Evolutionary conservation across 2,329 filamentous ascomycete species (phyloP), one percentile per base, ranked within the genome.

Genomic region (Chaetomium strumarium): DNA sequence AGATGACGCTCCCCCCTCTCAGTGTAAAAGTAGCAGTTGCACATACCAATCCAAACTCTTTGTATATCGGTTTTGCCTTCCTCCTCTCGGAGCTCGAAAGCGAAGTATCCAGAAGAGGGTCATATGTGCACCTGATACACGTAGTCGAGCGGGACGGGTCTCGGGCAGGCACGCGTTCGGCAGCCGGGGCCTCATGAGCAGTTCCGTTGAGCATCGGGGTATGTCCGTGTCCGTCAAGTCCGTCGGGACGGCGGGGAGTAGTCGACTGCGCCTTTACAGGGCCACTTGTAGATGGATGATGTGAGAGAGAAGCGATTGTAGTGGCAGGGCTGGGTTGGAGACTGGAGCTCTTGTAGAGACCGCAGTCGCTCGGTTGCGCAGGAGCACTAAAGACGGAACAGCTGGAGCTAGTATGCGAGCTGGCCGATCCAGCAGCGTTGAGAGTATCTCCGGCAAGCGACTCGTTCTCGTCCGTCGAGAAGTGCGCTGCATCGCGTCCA

Each of bases 361-460:
- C 68, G 58, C 73, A 61, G 59, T 69, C 68, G 64, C 67, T 66
- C 56, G 72, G 68, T 59, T 67, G 69, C 55, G 72, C 67, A 56
- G 72, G 66, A 57, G 66, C 67, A 69, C 83, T 88, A 70, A 88
- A 87, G 59, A 86, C 75, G 50, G 88, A 89, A 41, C 85, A 89
- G 46, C 78, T 78, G 49, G 83, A 81, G 71, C 84, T 90, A 52
- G 79, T 76, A 64, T 84, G 77, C 52, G 86, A 90, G 70, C 83
- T 88, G 52, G 84, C 80, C 46, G 87, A 90, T 63, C 81, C 85
- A 61, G 84, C 78, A 57, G 81, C 84, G 68, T 85, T 86, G 64
- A 86, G 77, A 49, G 84, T 78, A 63, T 90, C 85, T 68, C 81
- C 81, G 61, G 79, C 73, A 54, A 75, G 65, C 57, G 76, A 79